Evolutionary conservation across 2,329 filamentous ascomycete genomes (phyloP).

Genomic region (Metarhizium sp.): DNA sequence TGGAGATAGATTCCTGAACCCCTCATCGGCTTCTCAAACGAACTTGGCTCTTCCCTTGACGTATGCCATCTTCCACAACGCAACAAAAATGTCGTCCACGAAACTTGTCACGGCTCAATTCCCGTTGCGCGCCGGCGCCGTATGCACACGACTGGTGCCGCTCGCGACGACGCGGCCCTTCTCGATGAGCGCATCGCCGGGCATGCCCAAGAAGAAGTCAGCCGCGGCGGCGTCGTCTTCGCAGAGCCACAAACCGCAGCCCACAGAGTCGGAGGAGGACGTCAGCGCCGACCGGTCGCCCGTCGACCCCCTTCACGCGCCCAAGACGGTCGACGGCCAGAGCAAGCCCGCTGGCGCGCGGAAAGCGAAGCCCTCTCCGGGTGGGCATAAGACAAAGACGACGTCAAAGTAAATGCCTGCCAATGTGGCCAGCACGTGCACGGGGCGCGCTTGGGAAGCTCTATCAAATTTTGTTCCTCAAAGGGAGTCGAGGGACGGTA

Average conservation of each 20-base stretch:
- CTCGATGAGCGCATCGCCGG: not conserved
- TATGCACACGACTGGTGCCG: no score
- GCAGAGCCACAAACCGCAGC: not conserved
- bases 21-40: no score
- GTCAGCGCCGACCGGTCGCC: not conserved
- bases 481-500: no score
- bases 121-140: no score
- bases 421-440: no score
- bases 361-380: not conserved
- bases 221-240: not conserved
- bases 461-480: no score
- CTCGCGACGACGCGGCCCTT: not conserved
- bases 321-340: not conserved
- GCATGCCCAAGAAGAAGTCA: not conserved
- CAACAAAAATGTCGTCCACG: no score
- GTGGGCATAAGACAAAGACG: not conserved
- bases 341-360: no score
- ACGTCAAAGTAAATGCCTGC: not conserved
- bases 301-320: not conserved
- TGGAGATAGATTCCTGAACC: not conserved
- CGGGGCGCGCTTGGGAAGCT: no score
- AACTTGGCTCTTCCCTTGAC: no score
- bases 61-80: no score
- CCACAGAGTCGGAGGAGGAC: not conserved
- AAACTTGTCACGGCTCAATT: no score